Conservation (phyloP, 2,329 filamentous ascomycete species). For the Trichoderma afroharzianum region DNA sequence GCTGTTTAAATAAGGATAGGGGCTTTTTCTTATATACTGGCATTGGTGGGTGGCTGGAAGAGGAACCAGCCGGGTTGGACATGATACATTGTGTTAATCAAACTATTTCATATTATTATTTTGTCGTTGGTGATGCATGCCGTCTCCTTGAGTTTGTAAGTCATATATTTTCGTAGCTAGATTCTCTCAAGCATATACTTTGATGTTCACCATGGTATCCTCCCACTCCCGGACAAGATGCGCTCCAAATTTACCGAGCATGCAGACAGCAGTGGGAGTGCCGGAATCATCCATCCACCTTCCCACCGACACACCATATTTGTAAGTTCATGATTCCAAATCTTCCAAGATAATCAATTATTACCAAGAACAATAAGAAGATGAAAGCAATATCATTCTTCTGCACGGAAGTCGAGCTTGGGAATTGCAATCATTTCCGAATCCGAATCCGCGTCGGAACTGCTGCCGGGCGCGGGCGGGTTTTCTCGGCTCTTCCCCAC, state of each 20-base stretch:
- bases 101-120: background rate
- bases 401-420: background rate
- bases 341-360: background rate
- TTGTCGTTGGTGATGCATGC: background rate
- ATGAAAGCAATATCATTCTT: background rate
- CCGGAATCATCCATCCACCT: background rate
- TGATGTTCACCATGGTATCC: background rate
- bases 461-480: background rate
- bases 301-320: background rate
- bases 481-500: constrained; percentile 15
- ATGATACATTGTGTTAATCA: background rate
- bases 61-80: background rate
- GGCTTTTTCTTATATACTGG: background rate
- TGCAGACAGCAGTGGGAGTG: background rate
- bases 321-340: background rate
- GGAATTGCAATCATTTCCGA: background rate
- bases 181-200: background rate
- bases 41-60: background rate
- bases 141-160: background rate
- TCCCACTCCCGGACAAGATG: background rate
- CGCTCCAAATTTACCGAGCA: background rate
- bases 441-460: constrained; percentile 15
- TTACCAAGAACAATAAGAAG: background rate
- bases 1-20: constrained; percentile 41
- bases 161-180: too few relatives aligned